Conservation (phyloP, 225 moss, liverwort and hornwort genomes). For the Polytrichum formosum region DNA sequence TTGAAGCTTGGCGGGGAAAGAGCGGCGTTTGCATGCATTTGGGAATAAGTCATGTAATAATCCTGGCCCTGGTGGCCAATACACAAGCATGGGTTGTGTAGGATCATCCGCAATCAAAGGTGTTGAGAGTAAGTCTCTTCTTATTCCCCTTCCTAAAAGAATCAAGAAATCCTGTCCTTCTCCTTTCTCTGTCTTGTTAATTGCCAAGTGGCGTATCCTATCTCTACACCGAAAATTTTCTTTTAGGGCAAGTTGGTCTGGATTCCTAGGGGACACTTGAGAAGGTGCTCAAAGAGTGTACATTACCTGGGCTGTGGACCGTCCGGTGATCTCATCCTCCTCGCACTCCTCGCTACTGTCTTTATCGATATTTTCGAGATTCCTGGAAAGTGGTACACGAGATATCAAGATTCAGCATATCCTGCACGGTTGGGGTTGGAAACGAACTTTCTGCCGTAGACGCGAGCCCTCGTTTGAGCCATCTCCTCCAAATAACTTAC, state of each 20-base stretch:
- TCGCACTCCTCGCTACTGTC: too few relatives aligned
- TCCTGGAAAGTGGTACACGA: too few relatives aligned
- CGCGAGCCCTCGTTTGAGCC: too few relatives aligned
- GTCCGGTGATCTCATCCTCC: too few relatives aligned
- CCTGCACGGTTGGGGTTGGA: too few relatives aligned
- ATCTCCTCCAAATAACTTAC: too few relatives aligned
- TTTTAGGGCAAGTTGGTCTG: background rate
- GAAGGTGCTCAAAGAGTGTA: too few relatives aligned
- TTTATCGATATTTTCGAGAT: too few relatives aligned
- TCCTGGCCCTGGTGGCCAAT: slow-evolving; percentile 18
- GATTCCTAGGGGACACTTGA: too few relatives aligned
- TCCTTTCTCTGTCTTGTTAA: background rate
- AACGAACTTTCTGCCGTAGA: too few relatives aligned
- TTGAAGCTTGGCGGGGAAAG: background rate
- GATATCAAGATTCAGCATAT: too few relatives aligned
- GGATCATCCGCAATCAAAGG: slow-evolving; percentile 51
- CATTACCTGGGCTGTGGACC: too few relatives aligned
- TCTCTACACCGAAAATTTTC: background rate
- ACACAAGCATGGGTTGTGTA: slow-evolving; percentile 58
- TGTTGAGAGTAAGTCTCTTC: slow-evolving; percentile 38
- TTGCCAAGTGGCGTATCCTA: background rate
- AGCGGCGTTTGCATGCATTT: slow-evolving; percentile 14
- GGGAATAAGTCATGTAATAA: slow-evolving; percentile 40
- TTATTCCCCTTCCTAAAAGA: background rate
- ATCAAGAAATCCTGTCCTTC: background rate